Evolutionary conservation across 2,329 filamentous ascomycete genomes (phyloP).

Genomic region (Alternaria brassicicola): DNA sequence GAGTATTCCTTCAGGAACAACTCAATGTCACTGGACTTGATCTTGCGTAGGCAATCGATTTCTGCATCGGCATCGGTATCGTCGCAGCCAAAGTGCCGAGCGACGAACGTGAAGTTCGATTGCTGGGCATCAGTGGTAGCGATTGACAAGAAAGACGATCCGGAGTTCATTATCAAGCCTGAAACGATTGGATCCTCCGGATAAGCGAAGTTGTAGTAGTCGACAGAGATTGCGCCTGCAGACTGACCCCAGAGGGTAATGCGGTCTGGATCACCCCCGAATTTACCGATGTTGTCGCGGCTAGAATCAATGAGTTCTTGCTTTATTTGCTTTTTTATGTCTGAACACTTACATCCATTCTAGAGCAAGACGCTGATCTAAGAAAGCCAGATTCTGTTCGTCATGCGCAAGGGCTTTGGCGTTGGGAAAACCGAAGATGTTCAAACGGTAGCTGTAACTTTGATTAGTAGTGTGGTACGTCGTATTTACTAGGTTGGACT

Average conservation of each 20-base stretch:
- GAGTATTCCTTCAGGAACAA: slow-evolving; percentile 41
- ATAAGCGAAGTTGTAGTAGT: slow-evolving; percentile 59
- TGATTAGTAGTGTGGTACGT: neutral
- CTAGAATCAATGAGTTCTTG: slow-evolving; percentile 11
- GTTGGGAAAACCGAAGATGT: slow-evolving; percentile 51
- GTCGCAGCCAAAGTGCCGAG: slow-evolving; percentile 44
- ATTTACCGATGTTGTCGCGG: slow-evolving; percentile 48
- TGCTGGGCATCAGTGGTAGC: slow-evolving; percentile 27
- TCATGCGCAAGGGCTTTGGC: slow-evolving; percentile 35
- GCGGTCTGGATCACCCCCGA: slow-evolving; percentile 43
- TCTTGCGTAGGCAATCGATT: slow-evolving; percentile 47
- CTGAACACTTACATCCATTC: slow-evolving; percentile 41
- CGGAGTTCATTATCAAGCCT: slow-evolving; percentile 35
- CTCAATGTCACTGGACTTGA: slow-evolving; percentile 38
- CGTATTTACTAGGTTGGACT: slow-evolving; percentile 35
- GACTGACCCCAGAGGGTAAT: slow-evolving; percentile 52
- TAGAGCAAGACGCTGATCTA: slow-evolving; percentile 48
- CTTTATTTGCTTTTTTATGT: neutral
- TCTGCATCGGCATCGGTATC: slow-evolving; percentile 29
- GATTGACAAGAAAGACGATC: slow-evolving; percentile 23
- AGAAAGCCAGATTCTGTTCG: slow-evolving; percentile 48
- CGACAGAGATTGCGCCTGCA: slow-evolving; percentile 49
- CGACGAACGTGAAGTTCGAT: slow-evolving; percentile 50
- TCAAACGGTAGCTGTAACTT: slow-evolving; percentile 40
- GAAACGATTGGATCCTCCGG: slow-evolving; percentile 55